These are phyloP conservation scores for Pleurotus salmoneostramineus DNA, from an alignment of 768 basidiomycete genomes.

Conservation along the genomic window DNA sequence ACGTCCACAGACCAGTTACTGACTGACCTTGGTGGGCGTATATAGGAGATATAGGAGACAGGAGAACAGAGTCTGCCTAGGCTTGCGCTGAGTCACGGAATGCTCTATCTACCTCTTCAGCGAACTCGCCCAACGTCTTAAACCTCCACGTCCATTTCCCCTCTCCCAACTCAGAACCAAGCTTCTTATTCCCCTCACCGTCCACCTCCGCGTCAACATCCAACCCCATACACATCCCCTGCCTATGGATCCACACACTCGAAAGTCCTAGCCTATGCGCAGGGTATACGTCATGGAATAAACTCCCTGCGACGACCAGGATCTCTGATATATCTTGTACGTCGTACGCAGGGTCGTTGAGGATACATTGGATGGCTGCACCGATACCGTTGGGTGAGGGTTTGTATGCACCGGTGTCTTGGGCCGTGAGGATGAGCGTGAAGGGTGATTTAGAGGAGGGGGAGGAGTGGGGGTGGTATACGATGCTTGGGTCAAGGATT, in stretches of 20 bases:
- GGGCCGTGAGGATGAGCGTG: conserved; percentile 63
- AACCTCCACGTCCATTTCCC: conserved; percentile 4
- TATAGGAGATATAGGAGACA: no score
- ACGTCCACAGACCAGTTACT: no score
- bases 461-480: conserved; percentile 41
- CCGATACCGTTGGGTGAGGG: conserved; percentile 55
- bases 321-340: conserved; percentile 41
- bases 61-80: no score
- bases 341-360: conserved; percentile 35
- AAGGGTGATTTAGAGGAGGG: conserved; percentile 52
- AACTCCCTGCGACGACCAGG: conserved; percentile 64
- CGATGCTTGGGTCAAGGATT: conserved; percentile 24
- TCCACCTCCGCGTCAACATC: conserved; percentile 16
- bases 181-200: not conserved
- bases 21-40: no score
- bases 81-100: not conserved
- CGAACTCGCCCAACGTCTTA: not conserved
- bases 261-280: conserved; percentile 51
- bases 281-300: conserved; percentile 64
- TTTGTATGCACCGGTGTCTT: conserved; percentile 73
- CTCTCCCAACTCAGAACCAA: conserved; percentile 7
- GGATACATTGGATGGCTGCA: conserved; percentile 41
- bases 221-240: conserved; percentile 41
- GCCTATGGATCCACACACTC: conserved; percentile 66
- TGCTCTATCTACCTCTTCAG: not conserved